Evolutionary conservation across 164 flowering plant genomes (phyloP), one percentile per base, ranked within the genome.

Genomic region (Nymphaea thermarum): DNA sequence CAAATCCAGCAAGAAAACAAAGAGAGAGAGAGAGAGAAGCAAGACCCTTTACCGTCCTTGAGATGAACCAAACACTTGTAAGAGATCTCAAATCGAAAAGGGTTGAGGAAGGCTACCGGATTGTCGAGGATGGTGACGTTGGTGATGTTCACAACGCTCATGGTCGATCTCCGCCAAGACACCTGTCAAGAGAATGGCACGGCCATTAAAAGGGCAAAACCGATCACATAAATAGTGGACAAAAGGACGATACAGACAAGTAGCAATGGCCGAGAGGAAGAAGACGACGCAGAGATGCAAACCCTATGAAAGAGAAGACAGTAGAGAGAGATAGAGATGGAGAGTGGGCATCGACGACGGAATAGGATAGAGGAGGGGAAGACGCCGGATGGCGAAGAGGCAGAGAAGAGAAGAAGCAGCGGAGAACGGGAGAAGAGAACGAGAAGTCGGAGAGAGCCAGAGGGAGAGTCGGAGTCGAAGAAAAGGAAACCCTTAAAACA

Each of bases 61-160:
- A 93, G 92, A 73, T 97, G 81, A 74, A 84, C 74, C 82, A 91
- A 80, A 53, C 98, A 93, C 80, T 91, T 96, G 73, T 93, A 93
- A 14, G 98, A 86, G 75, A 93, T 93, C 79, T 93, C 98, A 78
- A 93, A 93, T 84, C 84, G 97, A 65, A 93, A 87, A 2, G 98
- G 97, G 60, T 82, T 81, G 59, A 85, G 72, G 72, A 93, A 93
- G 59, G 88, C 77, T 4, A 97, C 85, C 41, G 98, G 98, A 72
- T 93, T 91, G 73, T 93, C 97, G 72, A 93, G 77, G 5, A 93
- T 96, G 16, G 94, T 70, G 18, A 93, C 97, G 84, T 93, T 93
- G 0, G 97, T 93, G 65, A 93, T 86, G 67, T 90, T 93, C 62
- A 93, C 96, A 0, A 94, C 94, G 65, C 98, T 91, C 98, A 93